Base-by-base conservation (phyloP, 2,329 filamentous ascomycete species). In the Aureobasidium sp. region DNA sequence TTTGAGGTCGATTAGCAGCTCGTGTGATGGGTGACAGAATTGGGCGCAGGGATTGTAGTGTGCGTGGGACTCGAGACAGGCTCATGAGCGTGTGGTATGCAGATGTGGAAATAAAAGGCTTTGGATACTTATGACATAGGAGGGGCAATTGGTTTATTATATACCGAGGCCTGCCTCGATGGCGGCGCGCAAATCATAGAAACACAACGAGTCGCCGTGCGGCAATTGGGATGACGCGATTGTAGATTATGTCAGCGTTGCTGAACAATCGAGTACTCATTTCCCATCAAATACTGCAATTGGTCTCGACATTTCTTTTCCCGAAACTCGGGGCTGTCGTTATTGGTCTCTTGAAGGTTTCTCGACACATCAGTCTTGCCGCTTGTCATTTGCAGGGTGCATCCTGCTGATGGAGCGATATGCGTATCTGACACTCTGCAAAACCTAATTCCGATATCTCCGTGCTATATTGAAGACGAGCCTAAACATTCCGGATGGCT, bases 161-260 rank as follows among this genome's bases (percentile, higher is more conserved):
- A 58, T 36, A 46, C 41, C 32, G 32, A 47, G 53, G 53, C 53
- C 27, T 36, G 37, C 23, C 17, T 34, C 23, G 37, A 13, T 13
- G 20, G 53, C n/a, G 53, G 41, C 27, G 9, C 26, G 37, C 29
- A 34, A 26, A 44, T 55, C 36, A 27, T 23, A 20, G 17, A 20
- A 37, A 41, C 4, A 20, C 13, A 39, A 7, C 26, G 23, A 27
- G 51, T 53, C 51, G 51, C 51, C 51, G 23, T 41, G 20, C 34
- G 37, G 23, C 39, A 36, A 32, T 20, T 20, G 27, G 23, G 29
- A 58, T 58, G 55, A 58, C 55, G 55, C 55, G 55, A 58, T 47
- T 9, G 12, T 29, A 7, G 55, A 58, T 58, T 58, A 58, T 58
- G 55, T 58, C 55, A 58, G 55, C 55, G 41, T 23, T 58, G 55